Evolutionary conservation across 2,329 filamentous ascomycete species (phyloP).

Genomic region (Mollisiaceae sp.): DNA sequence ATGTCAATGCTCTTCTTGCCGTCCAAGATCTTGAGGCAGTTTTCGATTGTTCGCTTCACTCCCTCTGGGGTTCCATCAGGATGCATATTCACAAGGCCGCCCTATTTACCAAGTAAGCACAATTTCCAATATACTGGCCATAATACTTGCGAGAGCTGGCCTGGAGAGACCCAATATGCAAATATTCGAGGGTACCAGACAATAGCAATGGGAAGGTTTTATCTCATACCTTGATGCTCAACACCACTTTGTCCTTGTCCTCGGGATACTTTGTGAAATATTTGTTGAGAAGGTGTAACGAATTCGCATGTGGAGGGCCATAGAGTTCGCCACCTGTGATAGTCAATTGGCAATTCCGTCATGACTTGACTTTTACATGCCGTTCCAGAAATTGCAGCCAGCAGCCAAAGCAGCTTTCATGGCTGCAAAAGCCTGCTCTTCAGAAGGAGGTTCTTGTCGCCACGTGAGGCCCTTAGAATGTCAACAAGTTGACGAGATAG

Average conservation of each 20-base stretch:
- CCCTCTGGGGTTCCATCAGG: slow-evolving; percentile 59
- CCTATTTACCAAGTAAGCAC: slow-evolving; percentile 36
- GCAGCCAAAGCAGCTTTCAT: slow-evolving; percentile 57
- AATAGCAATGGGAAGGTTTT: background rate
- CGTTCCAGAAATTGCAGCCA: slow-evolving; percentile 63
- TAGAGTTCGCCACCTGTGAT: background rate
- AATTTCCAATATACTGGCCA: background rate
- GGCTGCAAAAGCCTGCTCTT: slow-evolving; percentile 58
- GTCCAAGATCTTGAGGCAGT: slow-evolving; percentile 54
- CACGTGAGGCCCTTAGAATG: slow-evolving; percentile 41
- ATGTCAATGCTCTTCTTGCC: slow-evolving; percentile 59
- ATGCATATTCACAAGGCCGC: slow-evolving; percentile 46
- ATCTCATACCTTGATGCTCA: slow-evolving; percentile 58
- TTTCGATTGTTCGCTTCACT: slow-evolving; percentile 63
- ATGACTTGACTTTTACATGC: slow-evolving; percentile 40
- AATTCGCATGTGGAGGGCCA: slow-evolving; percentile 2
- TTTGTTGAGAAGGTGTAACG: slow-evolving; percentile 25
- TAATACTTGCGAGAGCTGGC: no score
- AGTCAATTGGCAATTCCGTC: background rate
- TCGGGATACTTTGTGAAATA: slow-evolving; percentile 69
- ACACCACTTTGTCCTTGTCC: slow-evolving; percentile 64
- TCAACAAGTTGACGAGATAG: background rate
- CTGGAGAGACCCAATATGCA: background rate
- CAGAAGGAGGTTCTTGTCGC: slow-evolving; percentile 42
- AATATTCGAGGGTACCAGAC: no score